Evolutionary conservation across 495 filamentous ascomycete species (phyloP).

Genomic region (Podospora pseudopauciseta): DNA sequence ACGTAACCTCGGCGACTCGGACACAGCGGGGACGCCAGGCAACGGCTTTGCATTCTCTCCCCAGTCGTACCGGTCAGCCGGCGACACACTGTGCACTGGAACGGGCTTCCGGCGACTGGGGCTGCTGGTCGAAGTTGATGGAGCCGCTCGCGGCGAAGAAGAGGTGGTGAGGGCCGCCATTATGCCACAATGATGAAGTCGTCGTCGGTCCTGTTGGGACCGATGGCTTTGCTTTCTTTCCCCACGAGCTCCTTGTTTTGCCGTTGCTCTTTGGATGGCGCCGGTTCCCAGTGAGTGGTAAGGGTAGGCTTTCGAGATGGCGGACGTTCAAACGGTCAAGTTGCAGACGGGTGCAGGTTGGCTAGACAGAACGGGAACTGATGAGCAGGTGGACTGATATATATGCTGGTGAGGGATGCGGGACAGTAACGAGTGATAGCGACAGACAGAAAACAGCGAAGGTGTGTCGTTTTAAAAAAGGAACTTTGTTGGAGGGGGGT

Average conservation of each 20-base stretch:
- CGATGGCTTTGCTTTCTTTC: conserved; percentile 1
- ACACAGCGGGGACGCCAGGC: conserved; percentile 24
- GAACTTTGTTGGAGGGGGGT: conserved; percentile 1
- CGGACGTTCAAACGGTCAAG: conserved; percentile 8
- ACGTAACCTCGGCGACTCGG: conserved; percentile 37
- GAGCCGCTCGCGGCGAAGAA: conserved; percentile 30
- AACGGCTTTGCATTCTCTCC: conserved; percentile 32
- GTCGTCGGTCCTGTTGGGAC: neutral
- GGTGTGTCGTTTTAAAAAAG: conserved; percentile 6
- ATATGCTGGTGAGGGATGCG: neutral
- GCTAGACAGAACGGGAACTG: no score
- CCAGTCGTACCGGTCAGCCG: conserved; percentile 37
- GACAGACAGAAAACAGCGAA: conserved; percentile 15
- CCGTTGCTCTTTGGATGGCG: neutral
- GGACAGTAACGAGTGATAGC: conserved; percentile 14
- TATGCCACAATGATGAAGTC: conserved; percentile 26
- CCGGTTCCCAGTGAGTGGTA: neutral
- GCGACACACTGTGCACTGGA: conserved; percentile 31
- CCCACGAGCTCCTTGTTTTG: neutral
- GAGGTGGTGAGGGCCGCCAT: conserved; percentile 45
- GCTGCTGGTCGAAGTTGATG: conserved; percentile 35
- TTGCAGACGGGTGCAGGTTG: conserved; percentile 1
- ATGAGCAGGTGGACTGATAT: no score
- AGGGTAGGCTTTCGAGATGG: neutral
- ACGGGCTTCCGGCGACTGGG: conserved; percentile 43